phyloP scores from a whole-genome alignment of 2,329 filamentous ascomycete species.

The Venturia nashicola region DNA sequence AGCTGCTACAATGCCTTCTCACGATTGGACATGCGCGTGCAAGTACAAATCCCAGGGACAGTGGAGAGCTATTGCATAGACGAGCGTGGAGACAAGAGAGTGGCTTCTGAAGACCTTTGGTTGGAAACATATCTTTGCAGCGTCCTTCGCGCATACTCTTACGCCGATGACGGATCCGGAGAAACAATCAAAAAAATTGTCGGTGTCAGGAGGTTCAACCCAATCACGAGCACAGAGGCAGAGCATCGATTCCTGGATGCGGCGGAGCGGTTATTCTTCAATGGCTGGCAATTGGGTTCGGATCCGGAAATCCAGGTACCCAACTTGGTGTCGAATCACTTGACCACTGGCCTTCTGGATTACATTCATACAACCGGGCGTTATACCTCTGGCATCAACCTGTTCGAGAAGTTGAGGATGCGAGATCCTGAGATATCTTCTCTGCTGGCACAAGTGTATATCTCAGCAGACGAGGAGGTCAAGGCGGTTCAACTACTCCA shows the following conservation, averaged over 20 bases:
- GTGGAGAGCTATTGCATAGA: conserved; percentile 97
- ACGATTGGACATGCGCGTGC: conserved; percentile 92
- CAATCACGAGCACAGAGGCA: conserved; percentile 93
- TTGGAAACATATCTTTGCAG: conserved; percentile 95
- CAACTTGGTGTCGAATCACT: conserved; percentile 89
- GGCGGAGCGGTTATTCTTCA: conserved; percentile 89
- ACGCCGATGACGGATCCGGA: conserved; percentile 88
- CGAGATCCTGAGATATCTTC: conserved; percentile 92
- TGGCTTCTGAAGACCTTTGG: conserved; percentile 90
- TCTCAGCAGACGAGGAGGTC: conserved; percentile 96
- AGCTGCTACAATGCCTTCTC: conserved; percentile 99
- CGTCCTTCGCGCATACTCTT: conserved; percentile 86
- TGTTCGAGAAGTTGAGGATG: conserved; percentile 88
- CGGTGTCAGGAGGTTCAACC: conserved; percentile 93
- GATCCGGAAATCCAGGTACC: conserved; percentile 96
- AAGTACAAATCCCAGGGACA: conserved; percentile 91
- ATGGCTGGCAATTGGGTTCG: conserved; percentile 89
- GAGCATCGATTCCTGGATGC: conserved; percentile 93
- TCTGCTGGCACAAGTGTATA: conserved; percentile 75
- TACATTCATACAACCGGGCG: conserved; percentile 94
- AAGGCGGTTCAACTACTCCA: conserved; percentile 80
- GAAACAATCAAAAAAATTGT: conserved; percentile 95
- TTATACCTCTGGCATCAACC: conserved; percentile 88
- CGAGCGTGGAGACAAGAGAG: conserved; percentile 87
- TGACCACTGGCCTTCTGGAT: conserved; percentile 83